These are phyloP conservation scores for Tricholoma bakamatsutake DNA, from an alignment of 768 basidiomycete species.

Conservation along the genomic window DNA sequence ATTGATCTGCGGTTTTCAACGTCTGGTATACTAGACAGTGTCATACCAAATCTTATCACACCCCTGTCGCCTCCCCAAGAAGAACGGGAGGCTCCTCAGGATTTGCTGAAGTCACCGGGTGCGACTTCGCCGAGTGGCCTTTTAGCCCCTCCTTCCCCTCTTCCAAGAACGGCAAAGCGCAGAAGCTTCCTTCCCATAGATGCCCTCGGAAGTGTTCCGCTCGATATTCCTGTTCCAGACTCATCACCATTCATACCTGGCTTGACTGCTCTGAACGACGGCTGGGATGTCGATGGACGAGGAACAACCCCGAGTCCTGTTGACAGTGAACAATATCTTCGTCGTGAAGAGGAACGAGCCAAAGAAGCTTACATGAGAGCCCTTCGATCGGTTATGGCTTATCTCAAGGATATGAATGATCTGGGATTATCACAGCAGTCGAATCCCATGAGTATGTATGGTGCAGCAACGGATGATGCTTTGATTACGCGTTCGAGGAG, in stretches of 20 bases:
- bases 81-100: conserved; percentile 20
- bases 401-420: conserved; percentile 94
- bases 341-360: conserved; percentile 65
- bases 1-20: conserved; percentile 72
- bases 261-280: conserved; percentile 37
- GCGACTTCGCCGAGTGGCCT: conserved; percentile 26
- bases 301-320: conserved; percentile 41
- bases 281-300: conserved; percentile 26
- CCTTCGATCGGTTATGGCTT: conserved; percentile 90
- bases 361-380: conserved; percentile 74
- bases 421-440: conserved; percentile 66
- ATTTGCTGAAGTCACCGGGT: conserved; percentile 21
- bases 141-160: conserved; percentile 38
- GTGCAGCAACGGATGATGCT: conserved; percentile 40
- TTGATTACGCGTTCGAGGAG: conserved; percentile 48
- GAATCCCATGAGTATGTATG: conserved; percentile 54
- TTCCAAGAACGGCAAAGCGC: conserved; percentile 57
- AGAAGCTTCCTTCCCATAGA: conserved; percentile 89
- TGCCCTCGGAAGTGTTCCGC: conserved; percentile 42
- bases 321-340: conserved; percentile 44
- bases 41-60: conserved; percentile 28
- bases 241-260: conserved; percentile 55
- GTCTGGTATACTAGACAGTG: conserved; percentile 53
- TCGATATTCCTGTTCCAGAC: conserved; percentile 59
- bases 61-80: conserved; percentile 21